phyloP scores from a whole-genome alignment of 2,329 filamentous ascomycete species.

The Aspergillus proliferans region DNA sequence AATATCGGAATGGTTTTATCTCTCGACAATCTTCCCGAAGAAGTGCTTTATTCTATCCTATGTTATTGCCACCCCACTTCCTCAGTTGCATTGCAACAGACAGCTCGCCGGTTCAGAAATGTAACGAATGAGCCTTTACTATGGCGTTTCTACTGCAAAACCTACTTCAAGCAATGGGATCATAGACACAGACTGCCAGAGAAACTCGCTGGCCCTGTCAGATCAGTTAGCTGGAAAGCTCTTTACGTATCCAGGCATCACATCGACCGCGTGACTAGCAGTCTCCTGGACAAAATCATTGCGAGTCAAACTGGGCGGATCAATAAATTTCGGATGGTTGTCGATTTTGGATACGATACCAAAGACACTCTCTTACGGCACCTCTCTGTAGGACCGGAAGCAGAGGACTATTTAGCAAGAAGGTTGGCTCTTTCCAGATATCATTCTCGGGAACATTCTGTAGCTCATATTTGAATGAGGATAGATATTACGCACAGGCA shows the following conservation, averaged over 20 bases:
- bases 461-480: background rate
- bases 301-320: slow-evolving; percentile 64
- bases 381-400: slow-evolving; percentile 51
- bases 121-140: slow-evolving; percentile 67
- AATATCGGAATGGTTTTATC: slow-evolving; percentile 27
- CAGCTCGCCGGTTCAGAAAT: slow-evolving; percentile 59
- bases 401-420: slow-evolving; percentile 70
- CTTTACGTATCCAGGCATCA: slow-evolving; percentile 55
- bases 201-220: slow-evolving; percentile 50
- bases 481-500: slow-evolving; percentile 67
- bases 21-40: slow-evolving; percentile 59
- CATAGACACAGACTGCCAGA: slow-evolving; percentile 53
- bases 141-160: slow-evolving; percentile 71
- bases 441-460: background rate
- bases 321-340: slow-evolving; percentile 63
- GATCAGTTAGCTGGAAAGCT: slow-evolving; percentile 65
- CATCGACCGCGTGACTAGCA: slow-evolving; percentile 48
- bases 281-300: slow-evolving; percentile 62
- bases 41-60: slow-evolving; percentile 76
- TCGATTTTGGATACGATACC: slow-evolving; percentile 71
- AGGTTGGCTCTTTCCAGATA: slow-evolving; percentile 34
- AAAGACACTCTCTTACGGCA: slow-evolving; percentile 76
- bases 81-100: slow-evolving; percentile 49
- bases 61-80: slow-evolving; percentile 51
- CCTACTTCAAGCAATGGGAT: slow-evolving; percentile 70